Evolutionary conservation across 495 filamentous ascomycete genomes (phyloP).

Genomic region (Chaetomium tenue): DNA sequence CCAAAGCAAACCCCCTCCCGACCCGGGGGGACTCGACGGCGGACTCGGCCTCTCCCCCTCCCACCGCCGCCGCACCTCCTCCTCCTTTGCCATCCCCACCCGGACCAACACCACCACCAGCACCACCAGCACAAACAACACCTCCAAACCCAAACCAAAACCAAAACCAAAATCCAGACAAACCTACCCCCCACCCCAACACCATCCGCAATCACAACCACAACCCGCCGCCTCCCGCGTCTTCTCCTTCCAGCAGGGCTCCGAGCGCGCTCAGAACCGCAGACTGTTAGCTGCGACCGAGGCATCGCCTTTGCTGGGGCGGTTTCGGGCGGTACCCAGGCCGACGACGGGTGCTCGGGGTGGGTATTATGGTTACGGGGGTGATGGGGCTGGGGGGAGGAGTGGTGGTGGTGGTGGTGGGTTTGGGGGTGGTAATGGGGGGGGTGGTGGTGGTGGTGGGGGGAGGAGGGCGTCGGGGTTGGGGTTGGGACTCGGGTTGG

Average conservation of each 20-base stretch:
- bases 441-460: not conserved
- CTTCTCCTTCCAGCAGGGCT: slow-evolving; percentile 62
- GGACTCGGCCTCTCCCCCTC: not conserved
- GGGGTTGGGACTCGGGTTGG: not conserved
- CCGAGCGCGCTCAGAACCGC: slow-evolving; percentile 47
- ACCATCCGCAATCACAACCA: no score
- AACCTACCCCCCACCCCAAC: no score
- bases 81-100: not conserved
- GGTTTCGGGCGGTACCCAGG: slow-evolving; percentile 58
- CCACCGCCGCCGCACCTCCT: slow-evolving; percentile 8
- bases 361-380: not conserved
- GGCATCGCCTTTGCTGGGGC: slow-evolving; percentile 56
- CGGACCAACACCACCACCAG: not conserved
- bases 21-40: not conserved
- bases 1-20: slow-evolving; percentile 22
- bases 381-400: not conserved
- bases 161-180: no score
- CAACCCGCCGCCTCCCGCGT: slow-evolving; percentile 47
- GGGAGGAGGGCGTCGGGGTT: not conserved
- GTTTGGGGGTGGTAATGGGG: not conserved
- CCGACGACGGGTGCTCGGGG: slow-evolving; percentile 18
- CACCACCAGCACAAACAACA: not conserved
- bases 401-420: not conserved
- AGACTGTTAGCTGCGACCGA: slow-evolving; percentile 34
- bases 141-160: not conserved